Conservation (phyloP, 2,329 filamentous ascomycete species). For the Talaromyces verruculosus region DNA sequence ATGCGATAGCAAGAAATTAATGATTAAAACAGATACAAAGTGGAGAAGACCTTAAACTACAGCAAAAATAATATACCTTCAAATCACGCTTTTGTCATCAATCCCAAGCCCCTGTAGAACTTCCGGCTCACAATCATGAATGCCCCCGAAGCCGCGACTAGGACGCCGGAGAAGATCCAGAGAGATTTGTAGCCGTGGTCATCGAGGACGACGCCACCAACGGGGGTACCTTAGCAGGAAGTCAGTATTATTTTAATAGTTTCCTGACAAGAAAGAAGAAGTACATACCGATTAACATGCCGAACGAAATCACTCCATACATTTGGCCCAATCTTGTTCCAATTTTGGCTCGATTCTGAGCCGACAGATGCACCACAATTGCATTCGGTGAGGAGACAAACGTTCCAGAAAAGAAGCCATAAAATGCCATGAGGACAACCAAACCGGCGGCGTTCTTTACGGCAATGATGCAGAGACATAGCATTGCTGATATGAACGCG, state of each 20-base stretch:
- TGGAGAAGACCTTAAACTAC: background rate
- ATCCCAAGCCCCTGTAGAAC: conserved; percentile 6
- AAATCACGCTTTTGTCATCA: conserved; percentile 15
- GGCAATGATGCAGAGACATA: conserved; percentile 9
- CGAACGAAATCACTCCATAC: conserved; percentile 15
- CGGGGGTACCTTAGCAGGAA: conserved; percentile 14
- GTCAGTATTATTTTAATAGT: background rate
- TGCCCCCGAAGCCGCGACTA: background rate
- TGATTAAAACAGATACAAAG: background rate
- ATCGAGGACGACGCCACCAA: conserved; percentile 18
- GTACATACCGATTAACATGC: conserved; percentile 17
- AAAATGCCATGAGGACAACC: conserved; percentile 9
- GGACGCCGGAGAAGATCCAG: conserved; percentile 15
- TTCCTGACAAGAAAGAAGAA: background rate
- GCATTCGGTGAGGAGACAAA: background rate
- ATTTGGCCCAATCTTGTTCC: conserved; percentile 18
- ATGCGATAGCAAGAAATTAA: background rate
- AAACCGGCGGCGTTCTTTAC: background rate
- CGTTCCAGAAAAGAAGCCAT: conserved; percentile 3
- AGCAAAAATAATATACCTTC: background rate
- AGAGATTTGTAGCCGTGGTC: conserved; percentile 13
- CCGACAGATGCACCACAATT: conserved; percentile 5
- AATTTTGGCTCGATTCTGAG: conserved; percentile 7
- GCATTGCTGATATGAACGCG: conserved; percentile 2
- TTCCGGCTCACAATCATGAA: conserved; percentile 9